Evolutionary conservation across 179 eudicot species (phyloP), one percentile per base, ranked within the genome.

Genomic region (Nepenthes alata): DNA sequence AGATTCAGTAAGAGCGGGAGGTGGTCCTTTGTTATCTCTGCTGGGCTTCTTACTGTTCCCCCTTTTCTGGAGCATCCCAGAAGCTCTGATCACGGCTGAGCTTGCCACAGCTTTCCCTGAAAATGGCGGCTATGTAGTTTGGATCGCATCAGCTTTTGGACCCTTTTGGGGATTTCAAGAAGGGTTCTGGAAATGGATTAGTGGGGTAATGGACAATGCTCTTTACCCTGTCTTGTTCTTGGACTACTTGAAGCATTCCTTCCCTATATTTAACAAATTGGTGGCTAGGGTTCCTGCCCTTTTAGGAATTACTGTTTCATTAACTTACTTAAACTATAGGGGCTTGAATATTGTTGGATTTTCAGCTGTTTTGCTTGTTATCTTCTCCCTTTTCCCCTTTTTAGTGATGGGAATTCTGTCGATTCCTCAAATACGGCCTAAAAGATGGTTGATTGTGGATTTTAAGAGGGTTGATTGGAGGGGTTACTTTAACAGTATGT

Each of bases 161-260:
- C 81, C 81, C 12, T 87, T 80, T 61, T 87, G 95, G 95, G 95
- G 95, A 3, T 87, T 87, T 45, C 95, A 87, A 67, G 83, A 84
- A 73, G 95, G 95, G 12, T 80, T 78, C 49, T 80, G 82, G 90
- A 87, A 87, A 58, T 87, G 95, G 95, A 75, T 84, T 34, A 87
- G 90, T 65, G 95, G 95, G 56, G 95, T 82, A 0, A 84, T 86
- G 74, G 95, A 86, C 53, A 84, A 86, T 67, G 90, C 95, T 36
- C 88, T 84, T 16, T 87, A 87, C 65, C 95, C 95, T 7, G 90
- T 87, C 0, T 53, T 87, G 55, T 87, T 87, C 60, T 83, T 87
- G 14, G 95, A 87, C 68, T 87, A 87, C 73, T 65, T 87, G 41
- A 87, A 87, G 56, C 82, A 74, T 56, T 78, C 90, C 0, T 51